Base-by-base conservation (phyloP, 768 basidiomycete species). In the Suillus luteus region DNA sequence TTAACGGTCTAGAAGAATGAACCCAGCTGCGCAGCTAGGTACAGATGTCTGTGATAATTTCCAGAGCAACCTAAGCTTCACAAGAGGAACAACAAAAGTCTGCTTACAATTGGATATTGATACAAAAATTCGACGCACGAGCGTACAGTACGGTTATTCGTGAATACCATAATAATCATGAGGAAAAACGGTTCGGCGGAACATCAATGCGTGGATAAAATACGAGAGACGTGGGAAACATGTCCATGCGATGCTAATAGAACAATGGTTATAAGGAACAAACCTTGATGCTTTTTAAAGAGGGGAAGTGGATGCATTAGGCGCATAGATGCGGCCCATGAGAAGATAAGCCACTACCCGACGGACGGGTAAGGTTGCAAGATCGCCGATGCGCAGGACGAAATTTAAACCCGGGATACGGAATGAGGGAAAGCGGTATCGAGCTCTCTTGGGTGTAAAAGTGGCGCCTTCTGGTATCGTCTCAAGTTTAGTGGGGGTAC, bases 401-500 rank as follows among this genome's bases (percentile, higher is more conserved):
- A 77, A 62, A 60, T 66, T 60, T 55, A 77, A 54, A 43, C 74
- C 74, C 5, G 75, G 75, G 41, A 75, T 60, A 51, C 38, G 67
- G 33, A 74, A 41, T 55, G 65, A 70, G 49, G 64, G 55, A 37
- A 65, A 67, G 27, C 57, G 55, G 11, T 55, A 63, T 19, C 54
- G 9, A n/a, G 66, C 58, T 46, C 33, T 54, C 51, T 65, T 70
- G 19, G 72, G 72, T 19, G 74, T 72, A 60, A 77, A 75, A 15
- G 72, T 61, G 40, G 75, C 61, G 40, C 72, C 72, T 64, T 79
- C 78, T 11, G 75, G 76, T 64, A 79, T 80, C 15, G 79, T 79
- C 66, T 79, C 78, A n/a, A 79, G 74, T 52, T 72, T 73, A 10
- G 70, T 66, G n/a, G 68, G 62, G 19, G 63, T 60, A 55, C 68